These are phyloP conservation scores for Metarhizium robertsii DNA, from an alignment of 2,329 filamentous ascomycete species.

Conservation along the genomic window DNA sequence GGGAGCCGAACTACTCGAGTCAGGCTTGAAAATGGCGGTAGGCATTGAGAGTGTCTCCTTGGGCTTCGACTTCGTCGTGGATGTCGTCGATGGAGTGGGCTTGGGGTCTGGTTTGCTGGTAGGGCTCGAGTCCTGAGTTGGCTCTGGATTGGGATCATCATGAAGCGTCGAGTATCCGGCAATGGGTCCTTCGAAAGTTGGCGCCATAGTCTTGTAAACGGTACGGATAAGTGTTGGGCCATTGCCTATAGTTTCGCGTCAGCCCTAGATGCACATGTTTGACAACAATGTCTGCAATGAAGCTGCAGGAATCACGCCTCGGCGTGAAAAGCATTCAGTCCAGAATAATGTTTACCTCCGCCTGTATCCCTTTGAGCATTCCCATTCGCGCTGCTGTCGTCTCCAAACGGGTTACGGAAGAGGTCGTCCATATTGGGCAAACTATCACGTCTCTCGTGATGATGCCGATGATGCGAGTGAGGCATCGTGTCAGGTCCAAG, in stretches of 20 bases:
- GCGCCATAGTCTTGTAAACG: conserved; percentile 31
- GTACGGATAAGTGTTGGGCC: conserved; percentile 23
- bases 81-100: conserved; percentile 5
- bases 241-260: conserved; percentile 1
- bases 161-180: conserved; percentile 31
- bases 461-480: conserved; percentile 18
- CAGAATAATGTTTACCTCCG: not conserved
- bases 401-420: not conserved
- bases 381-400: not conserved
- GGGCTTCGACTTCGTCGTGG: not conserved
- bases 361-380: not conserved
- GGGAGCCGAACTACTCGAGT: conserved; percentile 13
- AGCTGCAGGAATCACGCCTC: too few species aligned
- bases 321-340: too few species aligned
- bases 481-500: conserved; percentile 17
- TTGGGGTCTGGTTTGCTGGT: conserved; percentile 1
- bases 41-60: conserved; percentile 13
- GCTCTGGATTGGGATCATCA: conserved; percentile 6
- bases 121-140: not conserved
- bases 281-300: not conserved
- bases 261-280: not conserved
- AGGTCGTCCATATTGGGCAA: conserved; percentile 1
- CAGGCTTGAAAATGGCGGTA: conserved; percentile 18
- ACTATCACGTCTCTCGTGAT: conserved; percentile 11
- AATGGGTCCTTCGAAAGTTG: conserved; percentile 32